Percentiles rank a stretch among this genome's conserved stretches.
Evolutionary conservation across 2,329 filamentous ascomycete species (phyloP).

Genomic region (Raffaelea ambrosiae): DNA sequence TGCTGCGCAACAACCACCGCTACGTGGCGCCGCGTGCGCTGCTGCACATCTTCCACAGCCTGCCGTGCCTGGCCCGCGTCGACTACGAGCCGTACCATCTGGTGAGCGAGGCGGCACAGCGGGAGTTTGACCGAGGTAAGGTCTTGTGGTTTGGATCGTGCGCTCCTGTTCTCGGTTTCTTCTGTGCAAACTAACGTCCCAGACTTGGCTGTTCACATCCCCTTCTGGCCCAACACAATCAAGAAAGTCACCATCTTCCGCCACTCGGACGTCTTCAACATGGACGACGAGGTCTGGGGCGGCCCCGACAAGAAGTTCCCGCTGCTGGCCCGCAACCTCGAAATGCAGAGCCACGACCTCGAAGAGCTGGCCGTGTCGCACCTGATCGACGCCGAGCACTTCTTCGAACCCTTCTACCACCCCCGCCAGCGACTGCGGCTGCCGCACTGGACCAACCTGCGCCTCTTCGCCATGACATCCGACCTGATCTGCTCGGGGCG

Average conservation of each 20-base stretch:
- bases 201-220: constrained; percentile 13
- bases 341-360: constrained; percentile 3
- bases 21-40: constrained; percentile 14
- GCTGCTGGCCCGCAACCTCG: constrained; percentile 3
- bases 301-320: constrained; percentile 4
- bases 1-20: constrained; percentile 15
- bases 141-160: background rate
- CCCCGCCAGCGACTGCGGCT: constrained; percentile 1
- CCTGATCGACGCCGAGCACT: constrained; percentile 12
- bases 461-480: constrained; percentile 17
- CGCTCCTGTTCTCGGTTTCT: background rate
- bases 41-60: constrained; percentile 13
- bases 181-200: background rate
- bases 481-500: constrained; percentile 11
- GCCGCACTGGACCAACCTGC: constrained; percentile 16
- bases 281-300: constrained; percentile 2
- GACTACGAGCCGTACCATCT: constrained; percentile 16
- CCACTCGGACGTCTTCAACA: constrained; percentile 9
- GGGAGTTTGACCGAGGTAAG: constrained; percentile 13
- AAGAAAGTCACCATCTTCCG: constrained; percentile 16
- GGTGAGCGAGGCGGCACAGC: constrained; percentile 5
- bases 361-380: constrained; percentile 8
- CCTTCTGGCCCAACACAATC: constrained; percentile 14
- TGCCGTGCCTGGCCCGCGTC: constrained; percentile 12
- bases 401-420: constrained; percentile 15